Evolutionary conservation across 1,284 basidiomycete species (phyloP).

Genomic region (Chiua sp.): DNA sequence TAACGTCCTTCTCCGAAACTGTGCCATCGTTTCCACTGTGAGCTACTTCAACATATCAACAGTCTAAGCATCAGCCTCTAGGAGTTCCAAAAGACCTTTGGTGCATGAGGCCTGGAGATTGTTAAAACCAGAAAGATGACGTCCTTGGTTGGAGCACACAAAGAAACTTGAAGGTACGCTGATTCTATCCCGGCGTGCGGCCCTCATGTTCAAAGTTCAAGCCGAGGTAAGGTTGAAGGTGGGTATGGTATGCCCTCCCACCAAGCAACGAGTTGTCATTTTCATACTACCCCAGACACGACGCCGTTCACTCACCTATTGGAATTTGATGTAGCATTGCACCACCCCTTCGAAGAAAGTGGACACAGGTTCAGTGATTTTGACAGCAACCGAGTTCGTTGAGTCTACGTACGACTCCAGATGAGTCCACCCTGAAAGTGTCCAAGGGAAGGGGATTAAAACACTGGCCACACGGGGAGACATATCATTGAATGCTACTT

Average conservation of each 20-base stretch:
- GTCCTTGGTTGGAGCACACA: conserved; percentile 64
- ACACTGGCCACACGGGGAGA: conserved; percentile 79
- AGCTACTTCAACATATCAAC: background rate
- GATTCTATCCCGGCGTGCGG: too few relatives aligned
- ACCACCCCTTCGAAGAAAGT: conserved; percentile 63
- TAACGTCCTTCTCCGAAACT: background rate
- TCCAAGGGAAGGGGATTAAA: conserved; percentile 77
- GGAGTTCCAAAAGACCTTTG: conserved; percentile 92
- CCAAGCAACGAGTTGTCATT: conserved; percentile 39
- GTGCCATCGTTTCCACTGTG: background rate
- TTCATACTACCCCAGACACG: background rate
- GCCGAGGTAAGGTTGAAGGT: conserved; percentile 76
- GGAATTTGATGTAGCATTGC: conserved; percentile 62
- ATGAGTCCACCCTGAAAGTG: conserved; percentile 67
- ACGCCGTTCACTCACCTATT: conserved; percentile 56
- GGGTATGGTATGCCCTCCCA: conserved; percentile 57
- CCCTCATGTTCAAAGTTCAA: too few relatives aligned
- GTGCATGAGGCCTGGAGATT: conserved; percentile 89
- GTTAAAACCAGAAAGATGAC: conserved; percentile 98
- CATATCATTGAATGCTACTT: conserved; percentile 72
- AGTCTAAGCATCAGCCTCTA: conserved; percentile 81
- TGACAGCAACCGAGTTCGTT: conserved; percentile 69
- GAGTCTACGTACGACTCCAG: conserved; percentile 60
- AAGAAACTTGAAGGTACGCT: too few relatives aligned
- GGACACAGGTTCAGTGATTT: conserved; percentile 78